Evolutionary conservation across 768 basidiomycete genomes (phyloP).

Genomic region (Naematelia encephala): DNA sequence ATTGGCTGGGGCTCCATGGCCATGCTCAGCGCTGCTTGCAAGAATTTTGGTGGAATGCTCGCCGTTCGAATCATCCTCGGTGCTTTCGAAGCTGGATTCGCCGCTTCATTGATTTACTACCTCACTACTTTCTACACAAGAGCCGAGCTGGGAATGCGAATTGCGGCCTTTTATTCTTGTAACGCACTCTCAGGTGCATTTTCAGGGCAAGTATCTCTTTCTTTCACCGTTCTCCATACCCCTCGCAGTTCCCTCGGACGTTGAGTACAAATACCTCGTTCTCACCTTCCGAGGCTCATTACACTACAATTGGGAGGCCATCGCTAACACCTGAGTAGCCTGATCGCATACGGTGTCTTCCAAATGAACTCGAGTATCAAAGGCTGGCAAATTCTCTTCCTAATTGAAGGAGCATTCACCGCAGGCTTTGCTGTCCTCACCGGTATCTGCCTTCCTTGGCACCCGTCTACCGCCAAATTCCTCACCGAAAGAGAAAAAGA

Average conservation of each 20-base stretch:
- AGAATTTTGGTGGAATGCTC: constrained; percentile 20
- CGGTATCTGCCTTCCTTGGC: constrained; percentile 45
- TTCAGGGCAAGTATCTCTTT: constrained; percentile 14
- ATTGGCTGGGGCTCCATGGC: constrained; percentile 26
- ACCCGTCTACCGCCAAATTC: constrained; percentile 11
- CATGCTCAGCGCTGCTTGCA: constrained; percentile 25
- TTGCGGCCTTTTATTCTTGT: constrained; percentile 57
- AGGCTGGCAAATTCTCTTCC: constrained; percentile 58
- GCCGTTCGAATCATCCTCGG: constrained; percentile 26
- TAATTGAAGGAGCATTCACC: constrained; percentile 55
- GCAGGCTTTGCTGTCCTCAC: constrained; percentile 55
- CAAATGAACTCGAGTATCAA: constrained; percentile 53
- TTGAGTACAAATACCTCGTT: neutral
- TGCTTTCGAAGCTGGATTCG: constrained; percentile 28
- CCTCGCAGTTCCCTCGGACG: neutral
- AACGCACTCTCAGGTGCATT: constrained; percentile 27
- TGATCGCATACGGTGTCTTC: constrained; percentile 58
- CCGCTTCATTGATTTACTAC: constrained; percentile 54
- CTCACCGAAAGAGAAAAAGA: constrained; percentile 22
- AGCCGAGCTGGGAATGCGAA: constrained; percentile 57
- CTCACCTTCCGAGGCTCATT: too few species aligned
- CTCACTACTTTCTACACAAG: constrained; percentile 59
- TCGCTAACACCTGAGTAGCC: neutral
- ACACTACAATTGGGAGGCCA: neutral
- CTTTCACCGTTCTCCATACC: neutral